Conservation (phyloP, 192 early-diverging fungal genomes). For the Coemansia sp. region DNA sequence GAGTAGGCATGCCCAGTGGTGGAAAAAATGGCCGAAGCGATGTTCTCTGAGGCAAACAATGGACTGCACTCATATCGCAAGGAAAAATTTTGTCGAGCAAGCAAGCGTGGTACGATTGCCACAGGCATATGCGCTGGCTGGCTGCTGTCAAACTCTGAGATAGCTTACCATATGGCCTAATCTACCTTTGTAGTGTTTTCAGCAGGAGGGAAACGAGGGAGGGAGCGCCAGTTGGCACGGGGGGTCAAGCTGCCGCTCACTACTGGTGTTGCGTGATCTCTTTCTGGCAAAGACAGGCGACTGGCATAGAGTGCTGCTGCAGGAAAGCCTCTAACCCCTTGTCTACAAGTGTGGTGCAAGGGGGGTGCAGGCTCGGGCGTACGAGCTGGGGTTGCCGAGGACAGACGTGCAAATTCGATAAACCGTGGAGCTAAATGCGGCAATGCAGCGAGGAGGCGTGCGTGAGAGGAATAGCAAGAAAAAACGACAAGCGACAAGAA, state of each 20-base stretch:
- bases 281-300: not conserved
- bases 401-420: no score
- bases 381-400: no score
- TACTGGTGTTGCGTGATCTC: not conserved
- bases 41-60: not conserved
- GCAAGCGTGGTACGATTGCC: not conserved
- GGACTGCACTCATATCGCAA: not conserved
- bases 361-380: no score
- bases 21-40: not conserved
- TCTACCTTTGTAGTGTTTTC: not conserved
- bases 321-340: not conserved
- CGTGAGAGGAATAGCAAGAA: no score
- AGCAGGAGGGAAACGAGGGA: not conserved
- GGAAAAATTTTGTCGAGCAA: not conserved
- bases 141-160: not conserved
- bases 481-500: not conserved
- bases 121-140: not conserved
- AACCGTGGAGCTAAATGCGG: no score
- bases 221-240: not conserved
- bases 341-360: not conserved
- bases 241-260: not conserved
- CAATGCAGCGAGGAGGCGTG: no score
- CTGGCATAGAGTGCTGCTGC: not conserved
- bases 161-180: constrained; percentile 8
- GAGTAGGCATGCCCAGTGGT: not conserved